Conservation (phyloP, 1,139 yeast genomes). For the Kazachstania sp. region DNA sequence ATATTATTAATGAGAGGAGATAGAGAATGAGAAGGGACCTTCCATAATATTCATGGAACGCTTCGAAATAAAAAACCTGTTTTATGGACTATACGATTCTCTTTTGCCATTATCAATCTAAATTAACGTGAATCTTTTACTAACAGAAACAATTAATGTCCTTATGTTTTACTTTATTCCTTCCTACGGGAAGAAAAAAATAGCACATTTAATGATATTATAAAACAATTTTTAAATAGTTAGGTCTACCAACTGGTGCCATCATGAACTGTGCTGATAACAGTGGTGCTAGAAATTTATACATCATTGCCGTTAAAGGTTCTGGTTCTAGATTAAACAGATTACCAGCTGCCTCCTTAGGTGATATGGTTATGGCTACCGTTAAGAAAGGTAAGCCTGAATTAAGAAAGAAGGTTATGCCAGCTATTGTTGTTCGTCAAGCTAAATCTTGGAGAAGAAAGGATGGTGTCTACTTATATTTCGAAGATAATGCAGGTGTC, state of each 20-base stretch:
- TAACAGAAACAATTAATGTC: background rate
- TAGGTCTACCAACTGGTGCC: slow-evolving; percentile 99
- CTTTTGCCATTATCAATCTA: background rate
- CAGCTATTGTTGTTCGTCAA: slow-evolving; percentile 99
- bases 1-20: background rate
- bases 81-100: background rate
- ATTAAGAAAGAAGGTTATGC: slow-evolving; percentile 99
- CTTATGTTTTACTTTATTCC: slow-evolving; percentile 2
- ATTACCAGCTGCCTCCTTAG: slow-evolving; percentile 99
- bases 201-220: background rate
- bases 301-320: slow-evolving; percentile 98
- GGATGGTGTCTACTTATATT: slow-evolving; percentile 99
- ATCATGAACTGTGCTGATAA: slow-evolving; percentile 99
- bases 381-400: slow-evolving; percentile 99
- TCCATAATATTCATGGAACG: too few species aligned
- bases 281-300: slow-evolving; percentile 99
- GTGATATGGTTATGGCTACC: slow-evolving; percentile 99
- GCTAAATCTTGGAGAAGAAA: slow-evolving; percentile 99
- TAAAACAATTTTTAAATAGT: slow-evolving; percentile 35
- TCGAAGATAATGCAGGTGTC: slow-evolving; percentile 99
- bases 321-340: slow-evolving; percentile 99
- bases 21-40: too few species aligned
- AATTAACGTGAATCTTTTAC: background rate
- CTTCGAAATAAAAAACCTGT: too few species aligned
- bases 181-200: background rate